A percentile compares a stretch with the other conserved stretches of the same genome.
These are phyloP conservation scores for Sanghuangporus baumii DNA, from an alignment of 1,284 basidiomycete species.

Conservation along the genomic window DNA sequence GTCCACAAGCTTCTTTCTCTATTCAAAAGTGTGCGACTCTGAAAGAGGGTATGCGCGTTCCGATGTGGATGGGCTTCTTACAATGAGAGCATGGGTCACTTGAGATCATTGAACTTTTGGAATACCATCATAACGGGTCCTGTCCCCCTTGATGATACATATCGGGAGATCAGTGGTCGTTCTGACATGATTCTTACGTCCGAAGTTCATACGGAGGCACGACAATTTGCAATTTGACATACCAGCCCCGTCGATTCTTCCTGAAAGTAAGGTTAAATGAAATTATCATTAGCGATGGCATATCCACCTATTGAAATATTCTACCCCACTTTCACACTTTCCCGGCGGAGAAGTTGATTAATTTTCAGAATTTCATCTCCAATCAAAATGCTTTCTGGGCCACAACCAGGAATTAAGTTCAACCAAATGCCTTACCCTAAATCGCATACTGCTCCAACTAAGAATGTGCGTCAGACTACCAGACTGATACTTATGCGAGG, in stretches of 20 bases:
- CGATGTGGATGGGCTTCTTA: background rate
- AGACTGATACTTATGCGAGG: too few relatives aligned
- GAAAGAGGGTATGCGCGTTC: background rate
- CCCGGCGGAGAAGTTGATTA: too few relatives aligned
- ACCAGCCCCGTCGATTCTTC: background rate
- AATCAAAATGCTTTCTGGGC: too few relatives aligned
- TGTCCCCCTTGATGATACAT: background rate
- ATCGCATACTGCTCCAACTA: too few relatives aligned
- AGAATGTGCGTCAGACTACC: too few relatives aligned
- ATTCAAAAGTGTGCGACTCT: background rate
- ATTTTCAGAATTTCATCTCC: too few relatives aligned
- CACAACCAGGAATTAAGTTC: too few relatives aligned
- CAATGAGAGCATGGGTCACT: background rate
- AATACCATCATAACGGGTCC: background rate
- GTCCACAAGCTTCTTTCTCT: too few relatives aligned
- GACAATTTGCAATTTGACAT: background rate
- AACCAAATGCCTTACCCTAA: too few relatives aligned
- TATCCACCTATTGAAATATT: too few relatives aligned
- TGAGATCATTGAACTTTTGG: background rate
- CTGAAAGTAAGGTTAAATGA: background rate
- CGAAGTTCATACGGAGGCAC: background rate
- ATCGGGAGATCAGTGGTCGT: constrained; percentile 2
- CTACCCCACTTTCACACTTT: too few relatives aligned
- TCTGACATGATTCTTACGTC: background rate
- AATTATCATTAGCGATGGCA: too few relatives aligned